Evolutionary conservation across 257 asterid species (phyloP).

Genomic region (Prunella vulgaris): DNA sequence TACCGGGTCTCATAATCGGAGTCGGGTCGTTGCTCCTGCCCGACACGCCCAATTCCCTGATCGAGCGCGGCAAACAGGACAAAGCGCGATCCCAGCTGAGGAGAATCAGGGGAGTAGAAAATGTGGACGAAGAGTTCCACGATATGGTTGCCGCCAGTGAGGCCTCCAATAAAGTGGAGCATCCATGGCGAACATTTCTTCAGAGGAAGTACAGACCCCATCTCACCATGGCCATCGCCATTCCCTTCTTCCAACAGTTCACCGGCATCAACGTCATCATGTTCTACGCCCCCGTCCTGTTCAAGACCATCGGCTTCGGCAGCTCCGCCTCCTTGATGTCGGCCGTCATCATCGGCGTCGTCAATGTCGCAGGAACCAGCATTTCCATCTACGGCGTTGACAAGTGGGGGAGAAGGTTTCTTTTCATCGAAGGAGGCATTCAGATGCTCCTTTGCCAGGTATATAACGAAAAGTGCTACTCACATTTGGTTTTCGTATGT

Average conservation of each 20-base stretch:
- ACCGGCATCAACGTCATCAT: slow-evolving; percentile 79
- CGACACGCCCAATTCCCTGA: slow-evolving; percentile 79
- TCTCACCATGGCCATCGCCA: slow-evolving; percentile 61
- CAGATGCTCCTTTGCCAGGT: slow-evolving; percentile 46
- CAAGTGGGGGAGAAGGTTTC: slow-evolving; percentile 68
- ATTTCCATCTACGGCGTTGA: slow-evolving; percentile 67
- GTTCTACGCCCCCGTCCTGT: slow-evolving; percentile 81
- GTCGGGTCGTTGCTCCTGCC: slow-evolving; percentile 74
- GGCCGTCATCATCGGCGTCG: slow-evolving; percentile 58
- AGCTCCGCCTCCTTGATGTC: slow-evolving; percentile 56
- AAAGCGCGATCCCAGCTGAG: slow-evolving; percentile 43
- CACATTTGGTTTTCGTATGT: no score
- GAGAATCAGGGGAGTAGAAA: slow-evolving; percentile 47
- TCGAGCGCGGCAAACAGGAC: slow-evolving; percentile 57
- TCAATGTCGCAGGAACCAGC: slow-evolving; percentile 46
- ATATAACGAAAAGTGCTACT: no score
- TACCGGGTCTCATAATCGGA: slow-evolving; percentile 68
- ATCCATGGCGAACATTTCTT: slow-evolving; percentile 72
- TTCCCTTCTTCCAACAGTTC: slow-evolving; percentile 78
- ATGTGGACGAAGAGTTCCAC: slow-evolving; percentile 67
- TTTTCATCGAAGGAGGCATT: slow-evolving; percentile 61
- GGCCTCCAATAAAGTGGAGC: slow-evolving; percentile 48
- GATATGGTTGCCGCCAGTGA: slow-evolving; percentile 70
- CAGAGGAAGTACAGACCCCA: slow-evolving; percentile 69
- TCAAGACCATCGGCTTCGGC: slow-evolving; percentile 65